Evolutionary conservation across 75 land plant species (phyloP).

Genomic region (Larix kaempferi): DNA sequence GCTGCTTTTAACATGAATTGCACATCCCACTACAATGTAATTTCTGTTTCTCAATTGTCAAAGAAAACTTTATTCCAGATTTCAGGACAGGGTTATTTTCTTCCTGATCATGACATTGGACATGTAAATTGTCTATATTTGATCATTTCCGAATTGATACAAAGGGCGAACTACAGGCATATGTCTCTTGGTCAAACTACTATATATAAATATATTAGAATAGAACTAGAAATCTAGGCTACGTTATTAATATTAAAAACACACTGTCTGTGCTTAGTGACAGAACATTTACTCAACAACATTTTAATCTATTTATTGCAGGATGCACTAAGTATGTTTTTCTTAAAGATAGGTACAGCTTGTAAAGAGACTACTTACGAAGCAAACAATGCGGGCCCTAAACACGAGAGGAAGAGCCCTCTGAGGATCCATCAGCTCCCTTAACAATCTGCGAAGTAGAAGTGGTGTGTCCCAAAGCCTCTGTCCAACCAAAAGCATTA

Average conservation of each 20-base stretch:
- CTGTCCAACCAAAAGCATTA: conserved; percentile 26
- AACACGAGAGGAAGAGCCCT: conserved; percentile 80
- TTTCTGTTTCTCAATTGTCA: no score
- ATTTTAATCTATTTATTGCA: background rate
- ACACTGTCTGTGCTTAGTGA: background rate
- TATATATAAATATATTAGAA: no score
- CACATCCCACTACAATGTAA: no score
- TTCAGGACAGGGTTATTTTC: no score
- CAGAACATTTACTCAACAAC: background rate
- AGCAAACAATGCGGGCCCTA: conserved; percentile 60
- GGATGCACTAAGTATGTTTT: background rate
- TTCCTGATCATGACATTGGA: no score
- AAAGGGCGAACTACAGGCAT: no score
- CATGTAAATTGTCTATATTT: no score
- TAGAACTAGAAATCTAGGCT: no score
- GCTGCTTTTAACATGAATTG: no score
- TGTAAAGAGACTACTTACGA: conserved; percentile 43
- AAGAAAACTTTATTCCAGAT: no score
- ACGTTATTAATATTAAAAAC: background rate
- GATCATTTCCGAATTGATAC: no score
- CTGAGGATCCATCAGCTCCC: conserved; percentile 83
- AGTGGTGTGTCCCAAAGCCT: conserved; percentile 81
- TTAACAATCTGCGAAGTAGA: conserved; percentile 65
- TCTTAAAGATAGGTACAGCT: background rate
- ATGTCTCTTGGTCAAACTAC: no score